Evolutionary conservation across 2,329 filamentous ascomycete genomes (phyloP).

Genomic region (Talaromyces amestolkiae): DNA sequence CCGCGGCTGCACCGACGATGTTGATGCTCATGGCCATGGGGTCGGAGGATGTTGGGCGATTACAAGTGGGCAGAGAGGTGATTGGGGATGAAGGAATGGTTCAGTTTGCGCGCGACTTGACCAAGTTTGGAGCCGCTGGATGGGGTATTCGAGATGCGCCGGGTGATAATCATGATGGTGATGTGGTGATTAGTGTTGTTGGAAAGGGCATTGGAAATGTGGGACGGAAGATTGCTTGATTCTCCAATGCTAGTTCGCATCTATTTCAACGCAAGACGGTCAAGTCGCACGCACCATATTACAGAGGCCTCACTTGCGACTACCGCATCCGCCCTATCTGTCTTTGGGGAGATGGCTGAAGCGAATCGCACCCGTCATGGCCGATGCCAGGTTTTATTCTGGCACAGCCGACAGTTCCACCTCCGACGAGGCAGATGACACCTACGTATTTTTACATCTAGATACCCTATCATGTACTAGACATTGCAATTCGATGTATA

Average conservation of each 20-base stretch:
- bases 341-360: neutral
- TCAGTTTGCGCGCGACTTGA: slow-evolving; percentile 76
- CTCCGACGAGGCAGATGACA: too few species aligned
- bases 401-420: too few species aligned
- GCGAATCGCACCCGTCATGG: neutral
- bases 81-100: slow-evolving; percentile 78
- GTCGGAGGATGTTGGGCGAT: slow-evolving; percentile 85
- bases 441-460: neutral
- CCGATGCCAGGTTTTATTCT: neutral
- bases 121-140: slow-evolving; percentile 81
- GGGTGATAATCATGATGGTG: slow-evolving; percentile 60
- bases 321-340: neutral
- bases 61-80: slow-evolving; percentile 77
- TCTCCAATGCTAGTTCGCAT: neutral
- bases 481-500: neutral
- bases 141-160: slow-evolving; percentile 83
- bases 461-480: neutral
- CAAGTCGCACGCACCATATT: neutral
- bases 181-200: slow-evolving; percentile 86
- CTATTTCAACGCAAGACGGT: neutral
- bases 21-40: slow-evolving; percentile 97
- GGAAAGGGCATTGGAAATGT: slow-evolving; percentile 93
- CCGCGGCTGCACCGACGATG: slow-evolving; percentile 69
- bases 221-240: slow-evolving; percentile 76
- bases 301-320: neutral